Percentiles rank a stretch among this genome's conserved stretches.
Evolutionary conservation across 73 alveolate species (phyloP).

Genomic region (Blepharisma japonicum): DNA sequence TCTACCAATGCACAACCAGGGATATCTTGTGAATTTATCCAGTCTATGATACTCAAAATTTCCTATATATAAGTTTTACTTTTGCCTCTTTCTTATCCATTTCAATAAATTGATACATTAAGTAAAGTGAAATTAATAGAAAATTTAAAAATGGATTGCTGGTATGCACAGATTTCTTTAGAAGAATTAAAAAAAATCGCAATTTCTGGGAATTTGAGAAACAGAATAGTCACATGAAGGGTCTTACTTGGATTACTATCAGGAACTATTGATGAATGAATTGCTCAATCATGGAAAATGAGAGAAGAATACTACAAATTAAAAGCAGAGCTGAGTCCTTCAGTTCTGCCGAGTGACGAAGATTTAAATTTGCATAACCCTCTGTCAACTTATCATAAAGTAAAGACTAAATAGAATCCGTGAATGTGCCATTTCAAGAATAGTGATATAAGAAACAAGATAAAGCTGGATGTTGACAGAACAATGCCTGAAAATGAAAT

Average conservation of each 20-base stretch:
- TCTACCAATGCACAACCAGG: conserved; percentile 17
- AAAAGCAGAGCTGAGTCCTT: conserved; percentile 4
- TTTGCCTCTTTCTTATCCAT: no score
- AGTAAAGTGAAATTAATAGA: not conserved
- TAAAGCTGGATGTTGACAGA: not conserved
- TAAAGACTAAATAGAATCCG: not conserved
- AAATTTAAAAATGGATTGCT: not conserved
- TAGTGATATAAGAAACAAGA: not conserved
- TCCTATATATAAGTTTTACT: no score
- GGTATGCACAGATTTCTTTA: not conserved
- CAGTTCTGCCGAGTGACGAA: not conserved
- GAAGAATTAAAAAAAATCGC: not conserved
- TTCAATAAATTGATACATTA: not conserved
- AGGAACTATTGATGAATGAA: not conserved
- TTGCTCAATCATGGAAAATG: not conserved
- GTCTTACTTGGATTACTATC: not conserved
- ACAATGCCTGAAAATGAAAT: not conserved
- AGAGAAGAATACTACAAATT: not conserved
- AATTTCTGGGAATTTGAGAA: not conserved
- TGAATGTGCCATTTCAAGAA: not conserved
- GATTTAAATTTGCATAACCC: not conserved
- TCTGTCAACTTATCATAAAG: not conserved
- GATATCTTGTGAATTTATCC: conserved; percentile 5
- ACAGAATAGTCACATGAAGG: not conserved
- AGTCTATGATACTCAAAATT: not conserved